Evolutionary conservation across 148 eudicot species (phyloP).

Genomic region (Cornus suecica): DNA sequence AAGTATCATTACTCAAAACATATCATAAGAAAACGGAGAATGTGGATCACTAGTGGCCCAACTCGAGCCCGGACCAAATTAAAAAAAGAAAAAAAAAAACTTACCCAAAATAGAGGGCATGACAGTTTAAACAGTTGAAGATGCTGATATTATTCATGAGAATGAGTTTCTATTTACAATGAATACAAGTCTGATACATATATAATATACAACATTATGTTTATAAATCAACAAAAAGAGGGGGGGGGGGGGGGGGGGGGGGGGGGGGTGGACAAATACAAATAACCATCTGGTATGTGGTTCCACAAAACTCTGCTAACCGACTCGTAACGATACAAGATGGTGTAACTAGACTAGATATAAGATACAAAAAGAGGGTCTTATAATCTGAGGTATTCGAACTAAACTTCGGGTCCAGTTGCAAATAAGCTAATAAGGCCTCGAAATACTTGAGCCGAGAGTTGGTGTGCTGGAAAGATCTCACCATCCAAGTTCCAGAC

Average conservation of each 20-base stretch:
- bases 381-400: background rate
- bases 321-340: background rate
- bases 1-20: no score
- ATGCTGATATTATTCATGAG: background rate
- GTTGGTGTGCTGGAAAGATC: constrained; percentile 72
- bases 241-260: background rate
- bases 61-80: no score
- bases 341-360: background rate
- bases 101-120: no score
- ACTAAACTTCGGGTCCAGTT: constrained; percentile 71
- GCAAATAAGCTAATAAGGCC: constrained; percentile 93
- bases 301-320: background rate
- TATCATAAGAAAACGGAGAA: no score
- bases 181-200: background rate
- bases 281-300: background rate
- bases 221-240: background rate
- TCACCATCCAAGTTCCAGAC: constrained; percentile 97
- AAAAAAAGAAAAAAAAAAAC: no score
- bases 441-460: constrained; percentile 92
- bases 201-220: background rate
- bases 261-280: background rate
- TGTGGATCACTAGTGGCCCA: no score
- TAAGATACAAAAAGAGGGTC: background rate
- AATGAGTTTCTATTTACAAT: background rate
- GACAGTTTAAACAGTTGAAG: no score